phyloP scores from a whole-genome alignment of 1,139 yeast genomes.

The Hansenula sp. region DNA sequence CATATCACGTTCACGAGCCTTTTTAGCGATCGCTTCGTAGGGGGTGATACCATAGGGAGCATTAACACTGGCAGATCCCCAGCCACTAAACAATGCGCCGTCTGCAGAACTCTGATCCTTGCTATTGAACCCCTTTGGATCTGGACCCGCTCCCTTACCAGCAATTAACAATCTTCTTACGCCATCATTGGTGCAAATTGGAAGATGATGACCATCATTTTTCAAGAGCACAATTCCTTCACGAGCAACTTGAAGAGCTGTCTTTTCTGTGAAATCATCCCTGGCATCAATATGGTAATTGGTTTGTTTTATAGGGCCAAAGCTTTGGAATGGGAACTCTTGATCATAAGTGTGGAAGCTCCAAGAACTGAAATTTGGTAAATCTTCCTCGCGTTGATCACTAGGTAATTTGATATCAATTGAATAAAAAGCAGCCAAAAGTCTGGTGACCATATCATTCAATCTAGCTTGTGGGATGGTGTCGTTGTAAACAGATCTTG shows the following conservation, averaged over 20 bases:
- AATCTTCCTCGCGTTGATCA: constrained; percentile 28
- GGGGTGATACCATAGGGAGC: constrained; percentile 56
- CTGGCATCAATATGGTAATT: constrained; percentile 57
- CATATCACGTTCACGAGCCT: constrained; percentile 41
- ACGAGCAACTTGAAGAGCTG: constrained; percentile 51
- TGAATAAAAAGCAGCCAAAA: constrained; percentile 55
- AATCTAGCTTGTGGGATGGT: constrained; percentile 53
- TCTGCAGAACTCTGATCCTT: constrained; percentile 44
- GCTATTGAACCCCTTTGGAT: constrained; percentile 45
- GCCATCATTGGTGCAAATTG: constrained; percentile 42
- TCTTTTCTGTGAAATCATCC: constrained; percentile 42
- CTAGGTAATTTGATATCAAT: constrained; percentile 32
- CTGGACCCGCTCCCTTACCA: constrained; percentile 46
- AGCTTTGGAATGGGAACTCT: constrained; percentile 47
- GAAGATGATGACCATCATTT: constrained; percentile 47
- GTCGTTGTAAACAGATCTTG: constrained; percentile 51
- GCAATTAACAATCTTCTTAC: constrained; percentile 41
- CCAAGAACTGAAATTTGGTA: constrained; percentile 60
- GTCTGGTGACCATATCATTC: constrained; percentile 60
- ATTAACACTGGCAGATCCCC: constrained; percentile 52
- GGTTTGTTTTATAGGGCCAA: constrained; percentile 49
- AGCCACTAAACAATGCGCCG: constrained; percentile 46
- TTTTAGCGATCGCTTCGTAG: constrained; percentile 43
- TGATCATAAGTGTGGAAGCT: constrained; percentile 52
- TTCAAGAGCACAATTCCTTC: constrained; percentile 56